phyloP scores from a whole-genome alignment of 495 filamentous ascomycete species.

The Daldinia decipiens region DNA sequence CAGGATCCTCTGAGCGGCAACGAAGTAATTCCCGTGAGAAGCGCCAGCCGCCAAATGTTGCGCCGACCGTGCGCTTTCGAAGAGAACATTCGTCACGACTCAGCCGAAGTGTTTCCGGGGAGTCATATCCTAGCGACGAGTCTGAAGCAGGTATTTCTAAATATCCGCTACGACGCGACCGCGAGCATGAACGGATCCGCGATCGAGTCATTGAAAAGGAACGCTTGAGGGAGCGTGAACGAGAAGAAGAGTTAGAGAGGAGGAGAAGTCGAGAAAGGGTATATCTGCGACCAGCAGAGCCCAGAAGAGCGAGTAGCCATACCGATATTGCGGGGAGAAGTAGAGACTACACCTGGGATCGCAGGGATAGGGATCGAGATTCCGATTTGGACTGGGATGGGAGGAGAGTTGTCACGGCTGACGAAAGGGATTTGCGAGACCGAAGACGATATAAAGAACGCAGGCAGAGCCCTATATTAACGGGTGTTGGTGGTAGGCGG shows the following conservation, averaged over 20 bases:
- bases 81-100: conserved; percentile 38
- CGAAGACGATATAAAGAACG: conserved; percentile 44
- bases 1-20: conserved; percentile 39
- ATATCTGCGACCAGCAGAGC: conserved; percentile 47
- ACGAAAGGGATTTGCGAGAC: conserved; percentile 43
- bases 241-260: conserved; percentile 44
- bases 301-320: conserved; percentile 58
- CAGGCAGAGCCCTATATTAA: conserved; percentile 48
- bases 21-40: conserved; percentile 46
- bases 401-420: conserved; percentile 42
- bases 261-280: conserved; percentile 39
- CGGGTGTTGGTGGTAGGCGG: conserved; percentile 51
- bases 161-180: conserved; percentile 38
- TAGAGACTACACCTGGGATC: conserved; percentile 46
- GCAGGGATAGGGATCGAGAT: conserved; percentile 41
- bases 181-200: conserved; percentile 42
- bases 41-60: conserved; percentile 7
- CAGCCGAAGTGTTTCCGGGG: conserved; percentile 46
- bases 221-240: conserved; percentile 44
- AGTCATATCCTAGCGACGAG: conserved; percentile 46
- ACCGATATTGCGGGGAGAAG: conserved; percentile 52
- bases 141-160: conserved; percentile 39
- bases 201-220: conserved; percentile 46
- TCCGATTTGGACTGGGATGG: conserved; percentile 49
- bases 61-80: conserved; percentile 34